Percentiles rank a stretch among this genome's conserved stretches.
Evolutionary conservation across 1,284 basidiomycete genomes (phyloP).

Genomic region (Takashimella tepidaria): DNA sequence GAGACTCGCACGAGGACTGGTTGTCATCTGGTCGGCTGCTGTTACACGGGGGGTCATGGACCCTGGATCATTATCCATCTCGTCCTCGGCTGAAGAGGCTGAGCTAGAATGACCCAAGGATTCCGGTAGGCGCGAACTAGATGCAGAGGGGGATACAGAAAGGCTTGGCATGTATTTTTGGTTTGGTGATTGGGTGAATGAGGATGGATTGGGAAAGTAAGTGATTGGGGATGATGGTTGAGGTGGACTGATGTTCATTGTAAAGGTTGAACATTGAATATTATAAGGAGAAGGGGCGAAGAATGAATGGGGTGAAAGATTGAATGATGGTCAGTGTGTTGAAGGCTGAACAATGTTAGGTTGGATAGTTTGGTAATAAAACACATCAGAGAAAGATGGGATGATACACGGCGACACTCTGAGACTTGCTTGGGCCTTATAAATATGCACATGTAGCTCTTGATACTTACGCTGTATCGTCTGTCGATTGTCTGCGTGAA

Average conservation of each 20-base stretch:
- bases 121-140: not conserved
- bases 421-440: no score
- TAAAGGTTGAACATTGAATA: no score
- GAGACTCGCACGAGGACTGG: not conserved
- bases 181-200: constrained; percentile 22
- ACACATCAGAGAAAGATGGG: no score
- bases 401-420: no score
- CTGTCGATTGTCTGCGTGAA: not conserved
- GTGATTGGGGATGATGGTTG: constrained; percentile 37
- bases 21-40: not conserved
- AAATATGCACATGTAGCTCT: no score
- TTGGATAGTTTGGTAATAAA: no score
- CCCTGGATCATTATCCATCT: not conserved
- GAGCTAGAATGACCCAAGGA: not conserved
- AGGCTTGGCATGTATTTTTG: not conserved
- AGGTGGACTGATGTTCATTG: not conserved
- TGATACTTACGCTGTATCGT: not conserved
- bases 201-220: constrained; percentile 42
- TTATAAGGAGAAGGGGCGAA: no score
- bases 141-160: not conserved
- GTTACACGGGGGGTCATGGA: not conserved
- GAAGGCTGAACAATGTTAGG: no score
- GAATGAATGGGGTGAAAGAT: no score
- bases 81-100: not conserved
- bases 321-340: no score